Percentiles rank a stretch among this genome's conserved stretches.
These are phyloP conservation scores for Leccinum obscurum DNA, from an alignment of 768 basidiomycete species.

Conservation along the genomic window DNA sequence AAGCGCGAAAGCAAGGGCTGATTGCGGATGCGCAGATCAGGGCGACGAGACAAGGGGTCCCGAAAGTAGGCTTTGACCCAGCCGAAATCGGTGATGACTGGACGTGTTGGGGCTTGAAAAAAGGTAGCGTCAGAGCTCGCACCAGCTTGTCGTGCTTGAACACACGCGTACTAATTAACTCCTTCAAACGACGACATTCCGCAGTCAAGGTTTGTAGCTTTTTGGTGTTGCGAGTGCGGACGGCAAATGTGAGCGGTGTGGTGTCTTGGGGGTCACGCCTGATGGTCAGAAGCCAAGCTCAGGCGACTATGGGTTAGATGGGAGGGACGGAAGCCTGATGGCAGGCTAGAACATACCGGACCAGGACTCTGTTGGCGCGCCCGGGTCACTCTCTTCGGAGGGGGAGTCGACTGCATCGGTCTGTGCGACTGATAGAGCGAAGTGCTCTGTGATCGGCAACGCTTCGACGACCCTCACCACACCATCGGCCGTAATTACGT, in stretches of 20 bases:
- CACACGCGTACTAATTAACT: constrained; percentile 43
- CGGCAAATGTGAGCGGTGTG: constrained; percentile 44
- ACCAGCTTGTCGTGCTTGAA: neutral
- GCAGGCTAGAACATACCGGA: constrained; percentile 36
- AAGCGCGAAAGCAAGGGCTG: constrained; percentile 54
- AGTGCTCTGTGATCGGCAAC: constrained; percentile 55
- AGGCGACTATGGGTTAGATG: constrained; percentile 4
- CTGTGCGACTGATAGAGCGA: constrained; percentile 60
- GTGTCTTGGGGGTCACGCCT: constrained; percentile 41
- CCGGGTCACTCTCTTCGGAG: constrained; percentile 22
- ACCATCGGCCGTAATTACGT: neutral
- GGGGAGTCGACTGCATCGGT: constrained; percentile 41
- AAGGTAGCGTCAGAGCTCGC: neutral
- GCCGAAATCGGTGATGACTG: constrained; percentile 11
- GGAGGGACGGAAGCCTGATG: neutral
- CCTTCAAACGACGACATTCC: constrained; percentile 59
- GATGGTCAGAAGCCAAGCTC: constrained; percentile 59
- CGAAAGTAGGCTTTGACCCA: constrained; percentile 21
- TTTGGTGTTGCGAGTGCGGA: constrained; percentile 44
- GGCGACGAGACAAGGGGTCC: constrained; percentile 6
- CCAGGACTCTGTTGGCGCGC: constrained; percentile 35
- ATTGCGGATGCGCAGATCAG: constrained; percentile 53
- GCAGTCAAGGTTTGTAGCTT: constrained; percentile 46
- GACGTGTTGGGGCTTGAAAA: constrained; percentile 15
- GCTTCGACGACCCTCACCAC: constrained; percentile 11